Evolutionary conservation across 164 flowering plant genomes (phyloP).

Genomic region (Nelumbo lutea): DNA sequence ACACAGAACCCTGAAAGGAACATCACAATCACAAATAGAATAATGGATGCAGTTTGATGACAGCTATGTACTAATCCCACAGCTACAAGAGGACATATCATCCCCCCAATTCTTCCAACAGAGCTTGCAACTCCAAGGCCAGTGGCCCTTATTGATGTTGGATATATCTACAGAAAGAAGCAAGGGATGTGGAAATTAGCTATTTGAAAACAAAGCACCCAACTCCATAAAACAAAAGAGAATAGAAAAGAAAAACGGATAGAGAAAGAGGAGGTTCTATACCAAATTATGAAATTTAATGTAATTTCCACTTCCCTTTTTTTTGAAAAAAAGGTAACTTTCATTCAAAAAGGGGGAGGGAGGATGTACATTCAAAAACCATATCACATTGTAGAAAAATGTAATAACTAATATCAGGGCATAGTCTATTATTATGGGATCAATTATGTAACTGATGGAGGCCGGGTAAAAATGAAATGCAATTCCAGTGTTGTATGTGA

Average conservation of each 20-base stretch:
- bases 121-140: conserved; percentile 69
- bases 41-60: conserved; percentile 56
- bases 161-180: conserved; percentile 49
- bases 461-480: too few species aligned
- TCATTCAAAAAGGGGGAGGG: too few species aligned
- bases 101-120: conserved; percentile 77
- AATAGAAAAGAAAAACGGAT: background rate
- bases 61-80: conserved; percentile 65
- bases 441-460: too few species aligned
- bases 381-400: too few species aligned
- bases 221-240: background rate
- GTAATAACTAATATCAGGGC: too few species aligned
- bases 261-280: background rate
- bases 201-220: background rate
- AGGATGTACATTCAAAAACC: too few species aligned
- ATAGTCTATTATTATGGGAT: too few species aligned
- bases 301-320: too few species aligned
- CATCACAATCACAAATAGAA: conserved; percentile 50
- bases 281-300: too few species aligned
- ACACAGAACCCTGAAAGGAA: conserved; percentile 55
- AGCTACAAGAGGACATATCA: conserved; percentile 84
- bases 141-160: conserved; percentile 66
- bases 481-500: too few species aligned
- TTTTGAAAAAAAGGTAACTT: too few species aligned
- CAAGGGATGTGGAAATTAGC: background rate